phyloP scores from a whole-genome alignment of 441 rosid species.

The Syzygium malaccense region DNA sequence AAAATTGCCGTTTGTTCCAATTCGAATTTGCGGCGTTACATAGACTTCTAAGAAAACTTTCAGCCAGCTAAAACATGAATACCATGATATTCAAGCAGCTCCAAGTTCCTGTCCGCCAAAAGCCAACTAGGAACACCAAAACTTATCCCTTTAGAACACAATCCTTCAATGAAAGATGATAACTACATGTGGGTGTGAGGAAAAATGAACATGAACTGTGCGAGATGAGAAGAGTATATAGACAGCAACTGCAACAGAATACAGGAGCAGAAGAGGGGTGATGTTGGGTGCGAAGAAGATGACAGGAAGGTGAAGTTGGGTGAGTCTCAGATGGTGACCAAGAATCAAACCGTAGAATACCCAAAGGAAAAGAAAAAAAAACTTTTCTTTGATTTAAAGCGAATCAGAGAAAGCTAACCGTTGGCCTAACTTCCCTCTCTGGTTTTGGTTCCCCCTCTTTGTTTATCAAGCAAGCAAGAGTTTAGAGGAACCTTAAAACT shows the following conservation, averaged over 20 bases:
- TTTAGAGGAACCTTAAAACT: background rate
- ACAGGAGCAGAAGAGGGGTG: background rate
- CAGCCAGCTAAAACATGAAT: background rate
- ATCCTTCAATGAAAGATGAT: background rate
- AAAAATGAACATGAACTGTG: slow-evolving; percentile 13
- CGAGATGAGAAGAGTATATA: background rate
- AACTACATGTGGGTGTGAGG: background rate
- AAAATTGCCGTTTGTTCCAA: background rate
- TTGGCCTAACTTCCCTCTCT: slow-evolving; percentile 64
- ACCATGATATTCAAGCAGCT: background rate
- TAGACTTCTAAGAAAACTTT: background rate
- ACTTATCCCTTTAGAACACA: background rate
- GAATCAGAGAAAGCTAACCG: slow-evolving; percentile 37
- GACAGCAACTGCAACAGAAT: background rate
- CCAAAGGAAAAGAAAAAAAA: background rate
- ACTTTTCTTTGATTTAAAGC: slow-evolving; percentile 54
- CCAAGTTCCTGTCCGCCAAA: background rate
- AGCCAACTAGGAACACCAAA: background rate
- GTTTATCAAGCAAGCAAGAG: slow-evolving; percentile 35
- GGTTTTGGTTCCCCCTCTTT: slow-evolving; percentile 4
- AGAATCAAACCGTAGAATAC: slow-evolving; percentile 43
- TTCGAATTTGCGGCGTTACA: background rate
- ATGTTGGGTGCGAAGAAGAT: slow-evolving; percentile 8
- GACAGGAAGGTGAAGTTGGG: slow-evolving; percentile 67
- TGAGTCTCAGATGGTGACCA: slow-evolving; percentile 95